Percentiles rank a stretch among this genome's conserved stretches.
phyloP scores from a whole-genome alignment of 2,329 filamentous ascomycete species.

The Exutisphaerella laricina region DNA sequence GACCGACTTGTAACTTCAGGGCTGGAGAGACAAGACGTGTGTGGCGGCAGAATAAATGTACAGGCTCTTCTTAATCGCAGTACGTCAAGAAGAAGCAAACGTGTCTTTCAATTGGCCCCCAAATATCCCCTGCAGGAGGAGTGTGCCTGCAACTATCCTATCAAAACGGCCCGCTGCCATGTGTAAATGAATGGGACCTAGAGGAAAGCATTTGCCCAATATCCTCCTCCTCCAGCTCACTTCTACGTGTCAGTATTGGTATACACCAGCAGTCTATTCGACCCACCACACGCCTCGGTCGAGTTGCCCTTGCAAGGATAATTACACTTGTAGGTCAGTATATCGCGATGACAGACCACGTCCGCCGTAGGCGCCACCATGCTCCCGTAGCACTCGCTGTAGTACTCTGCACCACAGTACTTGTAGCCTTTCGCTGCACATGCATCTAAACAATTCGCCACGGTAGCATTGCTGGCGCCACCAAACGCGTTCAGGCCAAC shows the following conservation, averaged over 20 bases:
- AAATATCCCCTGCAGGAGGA: too few species aligned
- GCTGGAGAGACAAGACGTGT: too few species aligned
- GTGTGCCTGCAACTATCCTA: too few species aligned
- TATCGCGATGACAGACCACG: conserved; percentile 18
- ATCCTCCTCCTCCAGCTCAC: too few species aligned
- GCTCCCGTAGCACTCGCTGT: conserved; percentile 25
- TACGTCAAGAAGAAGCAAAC: too few species aligned
- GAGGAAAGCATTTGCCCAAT: too few species aligned
- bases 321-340: conserved; percentile 25
- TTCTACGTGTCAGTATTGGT: conserved; percentile 4
- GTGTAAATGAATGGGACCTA: too few species aligned
- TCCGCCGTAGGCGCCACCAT: conserved; percentile 13
- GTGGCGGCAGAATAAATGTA: too few species aligned
- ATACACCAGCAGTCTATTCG: conserved; percentile 25
- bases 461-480: conserved; percentile 23
- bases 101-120: too few species aligned
- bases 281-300: conserved; percentile 31
- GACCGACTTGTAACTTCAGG: too few species aligned
- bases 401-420: conserved; percentile 29
- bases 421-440: conserved; percentile 21
- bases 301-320: conserved; percentile 28
- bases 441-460: conserved; percentile 27
- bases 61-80: too few species aligned
- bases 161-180: too few species aligned
- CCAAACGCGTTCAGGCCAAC: conserved; percentile 20